A percentile compares a stretch with the other conserved stretches of the same genome.
Evolutionary conservation across 2,329 filamentous ascomycete species (phyloP).

Genomic region (Drechslerella stenobrocha): DNA sequence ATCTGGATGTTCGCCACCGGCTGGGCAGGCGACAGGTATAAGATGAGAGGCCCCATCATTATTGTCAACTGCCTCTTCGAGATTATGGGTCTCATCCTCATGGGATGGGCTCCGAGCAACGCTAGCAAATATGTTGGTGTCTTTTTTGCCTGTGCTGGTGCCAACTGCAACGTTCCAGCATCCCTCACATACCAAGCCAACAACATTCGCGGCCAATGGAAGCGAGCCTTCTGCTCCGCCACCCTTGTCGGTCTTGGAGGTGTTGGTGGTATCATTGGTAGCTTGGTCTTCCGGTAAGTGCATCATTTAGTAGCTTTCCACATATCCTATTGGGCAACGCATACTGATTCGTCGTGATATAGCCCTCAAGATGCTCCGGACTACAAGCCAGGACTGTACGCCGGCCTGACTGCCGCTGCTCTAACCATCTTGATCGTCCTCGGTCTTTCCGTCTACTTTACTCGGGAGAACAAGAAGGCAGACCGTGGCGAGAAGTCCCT

Average conservation of each 20-base stretch:
- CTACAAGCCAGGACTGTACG: conserved; percentile 39
- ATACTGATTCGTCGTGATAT: conserved; percentile 3
- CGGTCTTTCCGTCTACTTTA: conserved; percentile 23
- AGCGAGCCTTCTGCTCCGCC: conserved; percentile 76
- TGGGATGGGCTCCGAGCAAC: conserved; percentile 66
- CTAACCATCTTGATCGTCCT: conserved; percentile 24
- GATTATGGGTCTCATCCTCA: conserved; percentile 71
- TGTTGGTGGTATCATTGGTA: conserved; percentile 75
- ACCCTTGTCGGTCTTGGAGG: conserved; percentile 76
- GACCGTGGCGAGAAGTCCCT: conserved; percentile 44
- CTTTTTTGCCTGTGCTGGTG: conserved; percentile 74
- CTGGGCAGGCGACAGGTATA: conserved; percentile 69
- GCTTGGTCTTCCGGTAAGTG: conserved; percentile 67
- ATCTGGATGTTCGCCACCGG: conserved; percentile 65
- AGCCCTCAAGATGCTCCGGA: conserved; percentile 43
- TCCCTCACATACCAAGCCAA: conserved; percentile 81
- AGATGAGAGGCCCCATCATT: conserved; percentile 68
- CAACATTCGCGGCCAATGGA: conserved; percentile 87
- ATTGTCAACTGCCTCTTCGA: conserved; percentile 67
- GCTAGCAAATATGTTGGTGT: conserved; percentile 71
- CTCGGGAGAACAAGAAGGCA: conserved; percentile 29
- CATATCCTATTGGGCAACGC: neutral
- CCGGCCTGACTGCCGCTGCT: conserved; percentile 28
- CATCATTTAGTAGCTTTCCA: neutral
- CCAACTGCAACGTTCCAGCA: conserved; percentile 75